phyloP scores from a whole-genome alignment of 176 grass and related monocot species.

The Zizania latifolia region DNA sequence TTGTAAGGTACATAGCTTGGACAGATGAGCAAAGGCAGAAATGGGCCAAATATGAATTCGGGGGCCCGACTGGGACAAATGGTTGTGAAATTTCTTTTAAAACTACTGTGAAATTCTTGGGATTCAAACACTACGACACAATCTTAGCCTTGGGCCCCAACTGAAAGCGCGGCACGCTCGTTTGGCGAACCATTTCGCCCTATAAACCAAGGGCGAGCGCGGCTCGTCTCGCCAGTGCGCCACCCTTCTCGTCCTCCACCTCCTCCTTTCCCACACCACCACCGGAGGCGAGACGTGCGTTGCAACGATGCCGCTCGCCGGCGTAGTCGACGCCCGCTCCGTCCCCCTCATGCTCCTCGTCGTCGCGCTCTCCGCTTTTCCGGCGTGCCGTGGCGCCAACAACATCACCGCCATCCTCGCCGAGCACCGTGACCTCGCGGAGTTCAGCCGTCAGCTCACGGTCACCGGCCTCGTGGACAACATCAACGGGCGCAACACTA shows the following conservation, averaged over 20 bases:
- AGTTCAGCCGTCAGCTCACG: constrained; percentile 55
- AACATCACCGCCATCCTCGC: constrained; percentile 77
- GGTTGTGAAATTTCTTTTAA: too few species aligned
- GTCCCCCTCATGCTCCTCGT: neutral
- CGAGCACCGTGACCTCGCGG: constrained; percentile 40
- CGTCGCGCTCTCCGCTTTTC: neutral
- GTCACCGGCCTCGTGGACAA: constrained; percentile 46
- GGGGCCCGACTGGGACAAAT: too few species aligned
- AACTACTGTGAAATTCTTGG: too few species aligned
- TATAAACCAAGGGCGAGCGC: constrained; percentile 20
- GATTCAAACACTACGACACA: too few species aligned
- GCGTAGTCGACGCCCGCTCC: neutral
- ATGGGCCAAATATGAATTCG: too few species aligned
- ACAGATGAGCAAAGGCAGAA: too few species aligned
- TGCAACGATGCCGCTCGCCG: constrained; percentile 9
- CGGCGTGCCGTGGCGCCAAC: constrained; percentile 16
- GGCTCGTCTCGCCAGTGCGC: neutral
- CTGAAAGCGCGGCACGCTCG: neutral
- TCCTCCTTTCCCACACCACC: neutral
- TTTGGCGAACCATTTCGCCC: neutral
- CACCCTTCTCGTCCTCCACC: neutral
- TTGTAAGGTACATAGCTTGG: too few species aligned
- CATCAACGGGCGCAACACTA: constrained; percentile 56
- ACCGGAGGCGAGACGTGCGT: neutral
- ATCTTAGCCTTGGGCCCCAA: too few species aligned